Base-by-base conservation (phyloP, 768 basidiomycete genomes). In the Lentinula detonsa region DNA sequence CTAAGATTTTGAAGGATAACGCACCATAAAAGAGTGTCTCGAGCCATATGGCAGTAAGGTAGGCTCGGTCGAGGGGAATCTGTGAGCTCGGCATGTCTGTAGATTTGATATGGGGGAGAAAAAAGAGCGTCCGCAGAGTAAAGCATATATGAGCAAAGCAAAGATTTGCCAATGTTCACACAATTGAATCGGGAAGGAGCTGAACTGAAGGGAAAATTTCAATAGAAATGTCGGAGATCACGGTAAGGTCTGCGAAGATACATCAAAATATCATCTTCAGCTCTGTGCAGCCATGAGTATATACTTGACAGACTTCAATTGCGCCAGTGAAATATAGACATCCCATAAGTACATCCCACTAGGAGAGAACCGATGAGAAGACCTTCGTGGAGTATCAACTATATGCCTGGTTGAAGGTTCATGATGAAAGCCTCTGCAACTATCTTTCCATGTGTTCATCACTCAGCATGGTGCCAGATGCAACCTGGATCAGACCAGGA, bases 1-100 rank as follows among this genome's bases (percentile, higher is more conserved):
- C 21, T 15, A 15, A 23, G 23, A 37, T 39, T 50, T 21, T 18
- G 23, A 31, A 31, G 45, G 8, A 31, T 35, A 39, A 57, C 60
- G n/a, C 16, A 65, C 65, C 65, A 57, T 67, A 67, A 42, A 65
- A 57, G 13, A 67, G 54, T 9, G 64, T 65, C 59, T 67, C 66
- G 23, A 67, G 62, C 66, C 66, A 67, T 10, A 67, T 74, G 31
- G 73, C 73, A 8, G 71, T 68, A 49, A 74, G 67, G 61, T 74
- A 74, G n/a, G 73, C 73, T 60, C 68, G 70, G 66, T 73, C 73
- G 28, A 74, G 65, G 1, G 71, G 63, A 39, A 74, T 72, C 21
- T 40, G 57, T 33, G 57, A 59, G 23, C 50, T 51, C 50, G 50
- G 13, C 50, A 51, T 51, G 21, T 2, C 10, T 13, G 18, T 48